These are phyloP conservation scores for Solanum tarapatanum DNA, from an alignment of 257 asterid species.

Conservation along the genomic window DNA sequence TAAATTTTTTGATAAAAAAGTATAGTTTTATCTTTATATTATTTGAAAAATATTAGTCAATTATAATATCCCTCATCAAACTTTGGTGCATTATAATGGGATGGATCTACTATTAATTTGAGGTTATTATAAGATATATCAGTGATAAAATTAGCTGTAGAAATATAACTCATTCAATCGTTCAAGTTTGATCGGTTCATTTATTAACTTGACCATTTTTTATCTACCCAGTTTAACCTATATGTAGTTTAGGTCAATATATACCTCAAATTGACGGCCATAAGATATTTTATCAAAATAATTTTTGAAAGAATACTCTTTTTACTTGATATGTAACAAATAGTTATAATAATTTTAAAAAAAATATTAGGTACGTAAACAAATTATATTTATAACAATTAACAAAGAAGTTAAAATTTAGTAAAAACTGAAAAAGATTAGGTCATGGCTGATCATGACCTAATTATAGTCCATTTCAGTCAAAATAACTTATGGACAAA, in stretches of 20 bases:
- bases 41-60: too few relatives aligned
- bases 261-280: neutral
- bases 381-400: neutral
- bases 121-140: neutral
- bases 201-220: neutral
- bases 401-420: neutral
- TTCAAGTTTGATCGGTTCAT: neutral
- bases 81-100: neutral
- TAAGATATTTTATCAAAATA: neutral
- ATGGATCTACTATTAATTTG: neutral
- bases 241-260: neutral
- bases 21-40: too few relatives aligned
- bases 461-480: neutral
- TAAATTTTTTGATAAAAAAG: neutral
- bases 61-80: neutral
- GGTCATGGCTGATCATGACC: rapidly evolving
- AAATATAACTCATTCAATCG: neutral
- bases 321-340: neutral
- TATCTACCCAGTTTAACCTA: too few relatives aligned
- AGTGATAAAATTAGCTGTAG: rapidly evolving
- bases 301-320: neutral
- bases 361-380: neutral
- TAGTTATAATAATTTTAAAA: neutral
- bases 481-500: neutral
- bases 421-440: neutral